These are phyloP conservation scores for Penicillium mononematosum DNA, from an alignment of 495 filamentous ascomycete genomes.

Conservation along the genomic window DNA sequence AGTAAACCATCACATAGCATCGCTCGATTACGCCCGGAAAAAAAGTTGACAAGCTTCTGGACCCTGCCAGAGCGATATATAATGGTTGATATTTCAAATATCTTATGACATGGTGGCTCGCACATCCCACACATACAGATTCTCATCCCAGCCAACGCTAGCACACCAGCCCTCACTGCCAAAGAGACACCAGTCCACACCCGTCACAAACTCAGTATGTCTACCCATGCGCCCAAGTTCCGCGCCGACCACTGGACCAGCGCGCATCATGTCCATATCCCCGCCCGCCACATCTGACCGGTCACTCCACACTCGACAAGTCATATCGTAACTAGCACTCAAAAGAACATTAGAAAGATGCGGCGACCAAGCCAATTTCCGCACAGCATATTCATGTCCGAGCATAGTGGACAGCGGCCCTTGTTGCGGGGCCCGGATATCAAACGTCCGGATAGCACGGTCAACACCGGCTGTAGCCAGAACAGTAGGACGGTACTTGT, in stretches of 20 bases:
- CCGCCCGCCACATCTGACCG: slow-evolving; percentile 52
- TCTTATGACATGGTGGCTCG: slow-evolving; percentile 57
- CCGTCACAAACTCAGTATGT: slow-evolving; percentile 96
- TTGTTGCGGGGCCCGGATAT: slow-evolving; percentile 70
- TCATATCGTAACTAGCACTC: slow-evolving; percentile 97
- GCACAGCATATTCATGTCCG: slow-evolving; percentile 89
- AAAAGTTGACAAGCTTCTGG: neutral
- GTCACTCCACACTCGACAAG: slow-evolving; percentile 88
- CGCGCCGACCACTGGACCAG: slow-evolving; percentile 51
- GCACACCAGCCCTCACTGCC: slow-evolving; percentile 95
- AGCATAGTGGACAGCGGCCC: slow-evolving; percentile 68
- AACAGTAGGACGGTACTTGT: slow-evolving; percentile 85
- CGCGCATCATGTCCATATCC: slow-evolving; percentile 41
- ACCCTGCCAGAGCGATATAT: slow-evolving; percentile 1
- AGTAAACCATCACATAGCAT: neutral
- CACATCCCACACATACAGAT: slow-evolving; percentile 88
- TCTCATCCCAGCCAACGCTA: slow-evolving; percentile 90
- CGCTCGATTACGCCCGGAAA: neutral
- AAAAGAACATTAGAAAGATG: slow-evolving; percentile 83
- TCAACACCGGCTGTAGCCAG: slow-evolving; percentile 92
- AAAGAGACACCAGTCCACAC: slow-evolving; percentile 97
- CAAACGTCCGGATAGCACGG: slow-evolving; percentile 78
- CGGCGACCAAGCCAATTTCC: slow-evolving; percentile 83
- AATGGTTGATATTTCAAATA: neutral
- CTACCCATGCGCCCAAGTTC: slow-evolving; percentile 84